Percentiles rank a stretch among this genome's conserved stretches.
phyloP scores from a whole-genome alignment of 2,329 filamentous ascomycete genomes.

The Clonostachys sp. region DNA sequence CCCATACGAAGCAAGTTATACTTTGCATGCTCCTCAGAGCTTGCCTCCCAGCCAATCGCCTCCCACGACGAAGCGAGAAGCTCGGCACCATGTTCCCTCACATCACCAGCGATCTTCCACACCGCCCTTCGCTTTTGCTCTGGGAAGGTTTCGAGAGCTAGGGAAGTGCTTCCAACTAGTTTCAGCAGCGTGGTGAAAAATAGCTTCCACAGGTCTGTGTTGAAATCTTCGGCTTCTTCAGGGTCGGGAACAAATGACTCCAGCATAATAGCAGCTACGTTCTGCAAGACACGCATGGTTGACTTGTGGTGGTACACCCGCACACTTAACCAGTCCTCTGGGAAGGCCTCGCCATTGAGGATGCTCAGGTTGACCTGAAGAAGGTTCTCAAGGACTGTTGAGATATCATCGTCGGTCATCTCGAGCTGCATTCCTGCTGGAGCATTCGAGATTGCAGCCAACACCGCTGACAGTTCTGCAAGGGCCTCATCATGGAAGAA shows the following conservation, averaged over 20 bases:
- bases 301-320: constrained; percentile 92
- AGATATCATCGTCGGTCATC: constrained; percentile 67
- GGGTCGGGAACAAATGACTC: constrained; percentile 81
- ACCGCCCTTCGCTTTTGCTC: constrained; percentile 95
- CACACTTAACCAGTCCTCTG: constrained; percentile 83
- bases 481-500: constrained; percentile 76
- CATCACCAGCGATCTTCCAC: constrained; percentile 98
- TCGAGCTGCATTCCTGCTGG: constrained; percentile 70
- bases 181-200: constrained; percentile 89
- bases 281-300: constrained; percentile 79
- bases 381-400: constrained; percentile 70
- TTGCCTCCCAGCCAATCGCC: constrained; percentile 93
- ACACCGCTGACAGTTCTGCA: constrained; percentile 81
- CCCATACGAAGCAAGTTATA: constrained; percentile 84
- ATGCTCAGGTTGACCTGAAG: constrained; percentile 87
- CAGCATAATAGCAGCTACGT: constrained; percentile 74
- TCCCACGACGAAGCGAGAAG: constrained; percentile 85
- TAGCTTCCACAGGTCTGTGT: constrained; percentile 88
- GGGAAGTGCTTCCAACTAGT: constrained; percentile 80
- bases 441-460: constrained; percentile 76
- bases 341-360: constrained; percentile 84
- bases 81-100: constrained; percentile 85
- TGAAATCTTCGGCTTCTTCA: constrained; percentile 87
- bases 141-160: constrained; percentile 91
- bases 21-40: constrained; percentile 67